A percentile compares a stretch with the other conserved stretches of the same genome.
Conservation (phyloP, 179 eudicot genomes). For the Spergularia azorica region DNA sequence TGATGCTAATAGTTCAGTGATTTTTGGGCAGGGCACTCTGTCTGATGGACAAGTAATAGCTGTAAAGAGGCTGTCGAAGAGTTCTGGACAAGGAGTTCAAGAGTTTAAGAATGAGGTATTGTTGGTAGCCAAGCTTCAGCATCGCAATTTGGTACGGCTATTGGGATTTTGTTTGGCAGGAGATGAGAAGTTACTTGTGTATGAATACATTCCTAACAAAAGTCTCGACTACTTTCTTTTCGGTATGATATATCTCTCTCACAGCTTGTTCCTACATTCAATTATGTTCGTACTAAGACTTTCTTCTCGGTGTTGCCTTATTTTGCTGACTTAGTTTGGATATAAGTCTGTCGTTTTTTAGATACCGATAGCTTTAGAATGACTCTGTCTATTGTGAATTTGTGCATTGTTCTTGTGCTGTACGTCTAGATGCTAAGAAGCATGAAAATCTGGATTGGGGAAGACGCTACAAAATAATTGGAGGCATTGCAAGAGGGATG, state of each 20-base stretch:
- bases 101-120: slow-evolving; percentile 44
- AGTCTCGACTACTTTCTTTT: slow-evolving; percentile 37
- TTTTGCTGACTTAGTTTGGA: no score
- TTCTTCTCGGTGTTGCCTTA: neutral
- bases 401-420: neutral
- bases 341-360: no score
- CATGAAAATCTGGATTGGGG: slow-evolving; percentile 32
- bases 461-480: slow-evolving; percentile 28
- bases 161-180: slow-evolving; percentile 32
- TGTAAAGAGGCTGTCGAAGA: slow-evolving; percentile 33
- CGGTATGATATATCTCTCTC: slow-evolving; percentile 15
- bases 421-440: slow-evolving; percentile 28
- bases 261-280: no score
- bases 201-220: slow-evolving; percentile 38
- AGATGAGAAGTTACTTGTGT: slow-evolving; percentile 36
- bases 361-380: no score
- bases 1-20: neutral
- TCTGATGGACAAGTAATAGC: slow-evolving; percentile 32
- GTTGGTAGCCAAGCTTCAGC: slow-evolving; percentile 39
- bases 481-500: slow-evolving; percentile 43
- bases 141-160: slow-evolving; percentile 34
- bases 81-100: slow-evolving; percentile 29
- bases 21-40: slow-evolving; percentile 17
- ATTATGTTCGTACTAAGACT: neutral
- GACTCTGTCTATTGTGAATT: no score